Evolutionary conservation across 1,284 basidiomycete species (phyloP), one percentile per base, ranked within the genome.

Genomic region (Sutorius eximius): DNA sequence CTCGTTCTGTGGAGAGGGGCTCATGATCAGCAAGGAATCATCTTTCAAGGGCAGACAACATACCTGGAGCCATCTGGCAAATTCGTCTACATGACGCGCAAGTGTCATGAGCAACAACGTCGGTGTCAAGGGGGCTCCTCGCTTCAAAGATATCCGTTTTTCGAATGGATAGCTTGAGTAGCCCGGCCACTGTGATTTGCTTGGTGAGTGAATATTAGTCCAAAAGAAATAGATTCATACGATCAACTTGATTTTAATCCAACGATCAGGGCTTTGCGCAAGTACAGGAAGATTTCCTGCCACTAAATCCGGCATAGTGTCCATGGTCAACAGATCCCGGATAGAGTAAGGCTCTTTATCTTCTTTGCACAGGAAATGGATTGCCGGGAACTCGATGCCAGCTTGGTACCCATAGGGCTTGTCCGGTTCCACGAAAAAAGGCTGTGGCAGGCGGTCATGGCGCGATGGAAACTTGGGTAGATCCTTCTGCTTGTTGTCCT

Each of bases 171-270:
- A 62, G n/a, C 41, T 46, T 10, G 57, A 57, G 58, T 75, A 74
- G 1, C 73, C 73, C 1, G 74, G 72, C 73, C 73, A 74, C 72
- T 71, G 34, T 55, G 24, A 24, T 30, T 9, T 5, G 10, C 5
- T 15, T 27, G 38, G 53, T 63, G 33, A 59, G 56, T 54, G 38
- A 15, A 2, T 33, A 12, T 8, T 29, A 5, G 11, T 9, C 38
- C 4, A n/a, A 37, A 33, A 37, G 12, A 46, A 18, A 52, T 1
- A 16, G 3, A 11, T 2, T n/a, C 59, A 37, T 59, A 69, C 70
- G 8, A 55, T 59, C 16, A 67, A 40, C 41, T 56, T 59, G 47
- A 72, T 46, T 52, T 59, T 70, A 12, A 70, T 61, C 47, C 44
- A 56, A 29, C 67, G 57, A 24, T 63, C 61, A 33, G 58, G 51